Evolutionary conservation across 2,329 filamentous ascomycete species (phyloP).

Genomic region (Penicillium sp.): DNA sequence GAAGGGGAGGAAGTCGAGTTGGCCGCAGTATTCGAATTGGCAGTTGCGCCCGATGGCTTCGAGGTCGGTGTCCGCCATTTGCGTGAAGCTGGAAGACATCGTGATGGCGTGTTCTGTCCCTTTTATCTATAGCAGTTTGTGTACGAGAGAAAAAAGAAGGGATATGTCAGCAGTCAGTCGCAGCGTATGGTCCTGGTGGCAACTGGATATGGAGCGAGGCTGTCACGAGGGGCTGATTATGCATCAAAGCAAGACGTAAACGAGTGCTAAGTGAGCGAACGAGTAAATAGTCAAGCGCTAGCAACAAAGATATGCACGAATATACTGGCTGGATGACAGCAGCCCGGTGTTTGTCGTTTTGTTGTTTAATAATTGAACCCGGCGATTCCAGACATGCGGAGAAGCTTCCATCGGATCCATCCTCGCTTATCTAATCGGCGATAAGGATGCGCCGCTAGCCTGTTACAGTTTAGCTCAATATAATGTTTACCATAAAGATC

Average conservation of each 20-base stretch:
- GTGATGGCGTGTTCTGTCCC: not conserved
- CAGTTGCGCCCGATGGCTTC: slow-evolving; percentile 87
- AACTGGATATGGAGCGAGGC: not conserved
- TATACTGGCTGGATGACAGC: not conserved
- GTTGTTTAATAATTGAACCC: not conserved
- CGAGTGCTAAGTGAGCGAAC: not conserved
- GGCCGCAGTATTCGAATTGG: slow-evolving; percentile 84
- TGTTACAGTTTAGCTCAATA: not conserved
- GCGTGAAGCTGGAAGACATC: slow-evolving; percentile 28
- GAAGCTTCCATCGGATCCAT: slow-evolving; percentile 12
- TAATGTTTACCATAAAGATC: not conserved
- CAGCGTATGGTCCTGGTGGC: not conserved
- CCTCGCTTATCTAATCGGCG: slow-evolving; percentile 13
- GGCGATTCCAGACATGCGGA: slow-evolving; percentile 9
- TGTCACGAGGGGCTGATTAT: not conserved
- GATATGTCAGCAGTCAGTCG: no score
- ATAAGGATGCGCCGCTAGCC: not conserved
- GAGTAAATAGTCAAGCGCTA: not conserved
- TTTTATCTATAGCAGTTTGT: no score
- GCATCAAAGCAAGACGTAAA: not conserved
- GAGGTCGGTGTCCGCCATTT: slow-evolving; percentile 62
- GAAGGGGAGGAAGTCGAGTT: slow-evolving; percentile 95
- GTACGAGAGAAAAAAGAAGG: not conserved
- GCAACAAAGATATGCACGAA: not conserved
- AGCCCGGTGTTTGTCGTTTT: not conserved